Evolutionary conservation across 345 rosid genomes (phyloP).

Genomic region (Passiflora organensis): DNA sequence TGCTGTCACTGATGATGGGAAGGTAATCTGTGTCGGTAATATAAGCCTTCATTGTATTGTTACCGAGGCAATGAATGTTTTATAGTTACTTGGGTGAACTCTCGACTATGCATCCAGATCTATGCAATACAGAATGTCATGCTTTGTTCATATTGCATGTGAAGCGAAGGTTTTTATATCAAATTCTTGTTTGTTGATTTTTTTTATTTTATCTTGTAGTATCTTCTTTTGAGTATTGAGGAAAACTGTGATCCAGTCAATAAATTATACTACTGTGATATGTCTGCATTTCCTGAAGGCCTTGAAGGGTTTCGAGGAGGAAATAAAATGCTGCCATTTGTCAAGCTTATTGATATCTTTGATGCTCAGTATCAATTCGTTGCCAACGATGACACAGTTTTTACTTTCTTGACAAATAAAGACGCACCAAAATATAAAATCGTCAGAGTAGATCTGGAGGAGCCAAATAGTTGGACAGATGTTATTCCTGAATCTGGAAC

Average conservation of each 20-base stretch:
- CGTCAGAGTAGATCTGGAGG: conserved; percentile 68
- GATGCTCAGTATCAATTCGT: conserved; percentile 54
- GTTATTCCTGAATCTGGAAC: conserved; percentile 65
- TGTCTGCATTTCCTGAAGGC: conserved; percentile 60
- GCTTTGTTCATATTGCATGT: background rate
- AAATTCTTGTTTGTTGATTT: background rate
- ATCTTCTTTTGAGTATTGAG: conserved; percentile 44
- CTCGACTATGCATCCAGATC: too few relatives aligned
- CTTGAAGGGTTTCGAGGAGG: conserved; percentile 55
- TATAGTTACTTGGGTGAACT: background rate
- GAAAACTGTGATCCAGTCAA: conserved; percentile 81
- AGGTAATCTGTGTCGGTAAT: conserved; percentile 36
- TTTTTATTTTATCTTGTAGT: conserved; percentile 42
- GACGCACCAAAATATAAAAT: conserved; percentile 81
- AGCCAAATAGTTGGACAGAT: conserved; percentile 73
- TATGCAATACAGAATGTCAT: too few relatives aligned
- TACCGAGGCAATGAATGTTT: background rate
- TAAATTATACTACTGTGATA: conserved; percentile 67
- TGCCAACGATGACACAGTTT: conserved; percentile 68
- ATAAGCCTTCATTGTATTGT: background rate
- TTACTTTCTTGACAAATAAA: conserved; percentile 76
- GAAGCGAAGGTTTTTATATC: background rate
- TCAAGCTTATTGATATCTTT: conserved; percentile 68
- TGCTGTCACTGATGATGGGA: conserved; percentile 76
- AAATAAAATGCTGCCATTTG: conserved; percentile 53